These are phyloP conservation scores for Ochetophila trinervis DNA, from an alignment of 306 rosid genomes.

Conservation along the genomic window DNA sequence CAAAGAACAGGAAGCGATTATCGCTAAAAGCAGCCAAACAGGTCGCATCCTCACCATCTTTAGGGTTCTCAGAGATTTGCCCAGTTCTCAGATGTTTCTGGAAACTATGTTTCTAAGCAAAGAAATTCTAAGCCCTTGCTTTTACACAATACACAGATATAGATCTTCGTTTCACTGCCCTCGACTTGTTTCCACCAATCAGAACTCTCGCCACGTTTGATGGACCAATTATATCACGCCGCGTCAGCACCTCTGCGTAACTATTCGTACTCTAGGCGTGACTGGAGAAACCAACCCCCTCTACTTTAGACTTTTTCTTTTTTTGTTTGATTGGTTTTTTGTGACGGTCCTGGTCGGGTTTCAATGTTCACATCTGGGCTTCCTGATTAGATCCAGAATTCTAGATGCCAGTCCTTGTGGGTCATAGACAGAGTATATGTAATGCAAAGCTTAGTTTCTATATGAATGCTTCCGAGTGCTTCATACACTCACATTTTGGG, in stretches of 20 bases:
- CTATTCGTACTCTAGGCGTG: neutral
- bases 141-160: neutral
- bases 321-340: no score
- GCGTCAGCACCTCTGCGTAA: neutral
- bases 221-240: neutral
- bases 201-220: neutral
- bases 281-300: neutral
- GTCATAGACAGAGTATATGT: no score
- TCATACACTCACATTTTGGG: no score
- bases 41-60: neutral
- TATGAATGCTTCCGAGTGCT: no score
- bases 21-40: neutral
- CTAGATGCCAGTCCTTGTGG: no score
- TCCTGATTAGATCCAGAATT: no score
- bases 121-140: neutral
- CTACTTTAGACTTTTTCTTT: neutral
- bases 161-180: neutral
- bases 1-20: neutral
- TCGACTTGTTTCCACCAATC: neutral
- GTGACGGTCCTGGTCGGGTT: no score
- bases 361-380: no score
- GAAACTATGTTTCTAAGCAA: neutral
- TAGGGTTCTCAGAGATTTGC: neutral
- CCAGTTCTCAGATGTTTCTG: neutral
- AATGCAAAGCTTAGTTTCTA: no score